These are phyloP conservation scores for Lachnellula subtilissima DNA, from an alignment of 2,329 filamentous ascomycete genomes.

Conservation along the genomic window DNA sequence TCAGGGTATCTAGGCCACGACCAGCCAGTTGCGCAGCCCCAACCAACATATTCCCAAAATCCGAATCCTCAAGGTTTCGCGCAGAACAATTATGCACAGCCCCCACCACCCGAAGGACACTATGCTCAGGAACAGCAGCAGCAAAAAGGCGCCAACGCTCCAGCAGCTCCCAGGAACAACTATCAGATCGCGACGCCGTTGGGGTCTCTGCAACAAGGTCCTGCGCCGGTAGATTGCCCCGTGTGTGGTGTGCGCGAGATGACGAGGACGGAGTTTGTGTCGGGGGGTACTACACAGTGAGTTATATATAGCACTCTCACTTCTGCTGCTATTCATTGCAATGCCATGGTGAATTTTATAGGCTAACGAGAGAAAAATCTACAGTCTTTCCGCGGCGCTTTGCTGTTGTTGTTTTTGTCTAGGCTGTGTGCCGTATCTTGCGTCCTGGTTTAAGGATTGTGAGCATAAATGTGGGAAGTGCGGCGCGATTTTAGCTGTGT, in stretches of 20 bases:
- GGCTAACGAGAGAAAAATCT: too few relatives aligned
- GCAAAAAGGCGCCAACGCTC: not conserved
- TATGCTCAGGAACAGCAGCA: not conserved
- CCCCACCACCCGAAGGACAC: not conserved
- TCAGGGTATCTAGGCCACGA: not conserved
- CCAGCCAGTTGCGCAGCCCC: not conserved
- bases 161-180: not conserved
- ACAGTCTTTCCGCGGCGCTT: constrained; percentile 19
- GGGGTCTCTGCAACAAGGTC: constrained; percentile 10
- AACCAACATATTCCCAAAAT: not conserved
- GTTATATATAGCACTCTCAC: not conserved
- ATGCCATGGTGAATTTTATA: not conserved
- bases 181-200: constrained; percentile 15
- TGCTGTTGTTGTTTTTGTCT: constrained; percentile 28
- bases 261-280: constrained; percentile 16
- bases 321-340: too few relatives aligned
- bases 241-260: constrained; percentile 18
- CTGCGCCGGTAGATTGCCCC: constrained; percentile 21
- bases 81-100: not conserved
- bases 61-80: too few relatives aligned
- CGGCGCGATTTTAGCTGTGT: constrained; percentile 20
- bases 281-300: constrained; percentile 21
- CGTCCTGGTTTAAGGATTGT: constrained; percentile 40
- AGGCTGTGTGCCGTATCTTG: constrained; percentile 39
- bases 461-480: constrained; percentile 40